phyloP scores from a whole-genome alignment of 495 filamentous ascomycete genomes.

The Astrothelium subdiscretum region DNA sequence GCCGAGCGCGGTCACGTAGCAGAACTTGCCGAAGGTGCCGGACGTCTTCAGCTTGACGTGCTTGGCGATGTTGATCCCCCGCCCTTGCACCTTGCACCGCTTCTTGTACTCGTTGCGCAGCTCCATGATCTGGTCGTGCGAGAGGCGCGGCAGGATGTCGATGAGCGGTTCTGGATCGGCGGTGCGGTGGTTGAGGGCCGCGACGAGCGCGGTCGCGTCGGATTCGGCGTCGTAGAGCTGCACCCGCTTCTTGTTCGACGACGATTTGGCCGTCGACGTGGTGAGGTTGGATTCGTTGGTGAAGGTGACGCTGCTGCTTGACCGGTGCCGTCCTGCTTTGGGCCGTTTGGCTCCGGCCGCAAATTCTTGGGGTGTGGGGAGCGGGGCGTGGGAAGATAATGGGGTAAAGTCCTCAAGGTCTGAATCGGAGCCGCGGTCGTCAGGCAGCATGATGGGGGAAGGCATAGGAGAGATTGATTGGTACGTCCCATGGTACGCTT shows the following conservation, averaged over 20 bases:
- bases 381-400: conserved; percentile 7
- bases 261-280: background rate
- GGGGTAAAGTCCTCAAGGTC: conserved; percentile 24
- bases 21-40: conserved; percentile 77
- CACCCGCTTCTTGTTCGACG: conserved; percentile 34
- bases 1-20: conserved; percentile 82
- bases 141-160: conserved; percentile 71
- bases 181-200: conserved; percentile 55
- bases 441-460: conserved; percentile 46
- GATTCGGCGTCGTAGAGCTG: conserved; percentile 66
- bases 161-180: conserved; percentile 60
- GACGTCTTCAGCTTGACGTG: conserved; percentile 72
- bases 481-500: conserved; percentile 89
- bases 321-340: conserved; percentile 6
- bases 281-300: background rate
- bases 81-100: conserved; percentile 55
- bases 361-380: conserved; percentile 3
- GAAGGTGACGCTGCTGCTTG: background rate
- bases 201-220: conserved; percentile 64
- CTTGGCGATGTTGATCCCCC: conserved; percentile 87
- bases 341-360: background rate
- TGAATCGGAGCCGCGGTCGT: conserved; percentile 20
- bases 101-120: conserved; percentile 83
- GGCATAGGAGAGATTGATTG: conserved; percentile 95
- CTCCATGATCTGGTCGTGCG: conserved; percentile 73